Evolutionary conservation across 805 yeast species (phyloP).

Genomic region (Brettanomyces sp.): DNA sequence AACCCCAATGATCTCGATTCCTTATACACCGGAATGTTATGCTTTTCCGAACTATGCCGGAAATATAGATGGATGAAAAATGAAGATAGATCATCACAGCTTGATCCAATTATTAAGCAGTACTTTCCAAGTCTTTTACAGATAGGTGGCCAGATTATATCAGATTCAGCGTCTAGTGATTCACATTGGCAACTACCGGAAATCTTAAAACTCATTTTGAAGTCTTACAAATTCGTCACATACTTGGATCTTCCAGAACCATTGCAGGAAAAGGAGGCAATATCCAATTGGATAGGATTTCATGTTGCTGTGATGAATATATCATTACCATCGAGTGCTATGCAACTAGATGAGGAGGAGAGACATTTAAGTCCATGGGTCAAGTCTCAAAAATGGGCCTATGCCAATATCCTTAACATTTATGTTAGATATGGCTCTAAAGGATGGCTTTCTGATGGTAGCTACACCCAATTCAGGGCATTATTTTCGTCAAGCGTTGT

Average conservation of each 20-base stretch:
- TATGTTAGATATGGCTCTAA: constrained; percentile 62
- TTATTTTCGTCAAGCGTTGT: constrained; percentile 49
- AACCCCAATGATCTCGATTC: constrained; percentile 32
- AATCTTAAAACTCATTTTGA: constrained; percentile 65
- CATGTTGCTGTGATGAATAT: constrained; percentile 60
- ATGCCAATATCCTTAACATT: constrained; percentile 63
- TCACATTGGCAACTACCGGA: constrained; percentile 41
- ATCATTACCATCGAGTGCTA: constrained; percentile 44
- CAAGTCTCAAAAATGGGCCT: constrained; percentile 83
- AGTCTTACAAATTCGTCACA: constrained; percentile 74
- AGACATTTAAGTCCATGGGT: constrained; percentile 50
- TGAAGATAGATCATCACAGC: constrained; percentile 34
- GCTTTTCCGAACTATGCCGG: constrained; percentile 67
- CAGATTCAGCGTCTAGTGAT: constrained; percentile 20
- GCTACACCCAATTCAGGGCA: constrained; percentile 51
- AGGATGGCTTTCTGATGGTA: constrained; percentile 34
- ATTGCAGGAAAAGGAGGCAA: constrained; percentile 42
- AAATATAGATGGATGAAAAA: constrained; percentile 71
- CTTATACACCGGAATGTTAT: constrained; percentile 59
- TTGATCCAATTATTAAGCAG: constrained; percentile 52
- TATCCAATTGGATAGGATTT: constrained; percentile 66
- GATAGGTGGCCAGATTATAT: constrained; percentile 50
- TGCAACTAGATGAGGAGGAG: constrained; percentile 43
- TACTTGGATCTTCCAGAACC: constrained; percentile 69
- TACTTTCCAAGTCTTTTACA: constrained; percentile 62